A percentile compares a stretch with the other conserved stretches of the same genome.
phyloP scores from a whole-genome alignment of 129 eudicot species.

The Arctium lappa region DNA sequence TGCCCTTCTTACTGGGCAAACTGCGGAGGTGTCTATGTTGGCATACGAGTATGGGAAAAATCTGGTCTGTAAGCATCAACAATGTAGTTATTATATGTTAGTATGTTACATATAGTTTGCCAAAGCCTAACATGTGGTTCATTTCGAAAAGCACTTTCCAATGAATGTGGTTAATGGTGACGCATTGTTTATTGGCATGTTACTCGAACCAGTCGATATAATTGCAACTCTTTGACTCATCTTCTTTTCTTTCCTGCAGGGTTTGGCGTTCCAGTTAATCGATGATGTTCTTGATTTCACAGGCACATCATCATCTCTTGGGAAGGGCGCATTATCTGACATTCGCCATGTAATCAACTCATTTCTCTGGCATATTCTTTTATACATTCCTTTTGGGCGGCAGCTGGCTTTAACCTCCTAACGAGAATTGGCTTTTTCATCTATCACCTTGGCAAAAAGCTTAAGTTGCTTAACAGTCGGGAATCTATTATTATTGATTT shows the following conservation, averaged over 20 bases:
- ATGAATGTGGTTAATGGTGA: background rate
- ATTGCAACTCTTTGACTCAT: conserved; percentile 8
- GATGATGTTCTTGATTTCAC: conserved; percentile 97
- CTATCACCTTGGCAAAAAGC: background rate
- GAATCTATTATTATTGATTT: background rate
- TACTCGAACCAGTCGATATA: background rate
- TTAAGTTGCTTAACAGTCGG: background rate
- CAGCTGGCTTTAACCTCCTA: no score
- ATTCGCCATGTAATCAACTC: conserved; percentile 74
- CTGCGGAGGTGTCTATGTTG: conserved; percentile 76
- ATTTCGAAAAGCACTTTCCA: background rate
- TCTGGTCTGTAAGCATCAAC: conserved; percentile 53
- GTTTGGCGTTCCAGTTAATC: conserved; percentile 86
- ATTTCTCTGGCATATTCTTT: background rate
- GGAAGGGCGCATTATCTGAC: conserved; percentile 91
- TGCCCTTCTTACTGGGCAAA: conserved; percentile 91
- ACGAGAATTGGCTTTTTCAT: no score
- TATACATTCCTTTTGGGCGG: background rate
- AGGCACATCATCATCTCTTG: conserved; percentile 87
- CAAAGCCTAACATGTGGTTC: background rate
- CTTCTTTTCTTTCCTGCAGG: conserved; percentile 42
- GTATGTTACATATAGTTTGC: background rate
- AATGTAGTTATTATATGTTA: background rate
- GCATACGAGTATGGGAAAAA: conserved; percentile 89
- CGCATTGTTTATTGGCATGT: background rate